Evolutionary conservation across 2,329 filamentous ascomycete genomes (phyloP), one percentile per base, ranked within the genome.

Genomic region (Pestalotiopsis sp.): DNA sequence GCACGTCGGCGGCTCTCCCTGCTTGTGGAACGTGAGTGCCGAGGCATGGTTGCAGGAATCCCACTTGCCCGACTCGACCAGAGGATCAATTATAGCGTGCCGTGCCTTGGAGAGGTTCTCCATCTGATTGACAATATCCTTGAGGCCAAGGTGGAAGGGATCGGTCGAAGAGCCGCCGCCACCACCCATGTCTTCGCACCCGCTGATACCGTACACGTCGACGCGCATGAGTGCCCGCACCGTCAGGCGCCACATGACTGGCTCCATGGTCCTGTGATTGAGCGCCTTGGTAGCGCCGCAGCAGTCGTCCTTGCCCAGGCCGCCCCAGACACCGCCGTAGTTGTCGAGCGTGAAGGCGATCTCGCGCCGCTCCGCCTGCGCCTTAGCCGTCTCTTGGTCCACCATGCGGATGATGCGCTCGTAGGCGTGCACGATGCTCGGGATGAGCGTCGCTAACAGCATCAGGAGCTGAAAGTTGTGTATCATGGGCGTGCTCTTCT

Each of bases 391-490:
- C 72, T 89, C 85, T n/a, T 75, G 75, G 70, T 91, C 88, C 7
- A 90, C 81, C 79, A 88, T 83, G 63, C 79, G 77, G 13, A 91
- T 79, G 61, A 91, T 86, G 36, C 78, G 79, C 67, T 82, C 82
- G 79, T 91, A 91, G 7, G 86, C 85, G 74, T 89, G 85, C 66
- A 85, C 87, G 59, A 88, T 83, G 9, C 86, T 86, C 1, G 88
- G 87, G 3, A 91, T 79, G 38, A 91, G 82, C 2, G 87, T 84
- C 6, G 84, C 86, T 4, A 91, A 79, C 66, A 89, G 81, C 87
- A 90, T 90, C 64, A 86, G 81, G 74, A 84, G 89, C 75, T 90
- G 89, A 70, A 88, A 86, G 38, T 81, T 73, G 65, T 86, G 84
- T 65, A 89, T 82, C 25, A 83, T 80, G 1, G 81, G 79, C 1